Base-by-base conservation (phyloP, 176 grass and related monocot genomes). In the Hordeum vulgare region DNA sequence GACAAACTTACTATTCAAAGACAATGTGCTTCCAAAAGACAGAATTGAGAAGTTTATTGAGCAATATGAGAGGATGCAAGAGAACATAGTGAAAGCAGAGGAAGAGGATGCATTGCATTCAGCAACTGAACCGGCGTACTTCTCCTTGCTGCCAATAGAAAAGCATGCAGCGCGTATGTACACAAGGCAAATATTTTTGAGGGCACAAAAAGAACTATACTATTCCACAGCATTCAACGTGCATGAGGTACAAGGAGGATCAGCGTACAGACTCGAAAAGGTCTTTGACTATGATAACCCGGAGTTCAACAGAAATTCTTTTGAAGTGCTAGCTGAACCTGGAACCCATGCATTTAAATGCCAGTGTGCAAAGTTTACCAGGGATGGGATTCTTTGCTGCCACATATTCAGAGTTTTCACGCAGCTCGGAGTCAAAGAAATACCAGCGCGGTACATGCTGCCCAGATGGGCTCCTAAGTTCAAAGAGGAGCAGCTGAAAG, bases 401-500 rank as follows among this genome's bases (percentile, higher is more conserved):
- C 88, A 90, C 76, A 53, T 81, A 60, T 61, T 90, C 13, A 90
- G 75, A 78, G 49, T 86, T 51, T 79, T 90, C 69, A 67, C 75
- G 15, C 61, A 81, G 12, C 60, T 81, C n/a, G 73, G 79, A 41
- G 61, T 90, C 15, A 67, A 36, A 41, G 29, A 42, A 70, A 54
- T 90, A 34, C 72, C 88, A 21, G 10, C 5, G 1, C 61, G 59
- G 10, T 90, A 86, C 40, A 67, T 83, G 61, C 7, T 90, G 21
- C 81, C 85, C 53, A 83, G 83, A 42, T 90, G 88, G 88, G 66
- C 71, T 5, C 71, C 39, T 18, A 60, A 66, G 13, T 81, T 70
- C 79, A 81, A 20, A 54, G 65, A 71, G 33, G 49, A 81, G n/a
- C 31, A 70, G 33, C 45, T 81, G 53, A 81, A 71, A 71, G 29